Conservation (phyloP, 2,329 filamentous ascomycete species). For the Hortaea sp. region DNA sequence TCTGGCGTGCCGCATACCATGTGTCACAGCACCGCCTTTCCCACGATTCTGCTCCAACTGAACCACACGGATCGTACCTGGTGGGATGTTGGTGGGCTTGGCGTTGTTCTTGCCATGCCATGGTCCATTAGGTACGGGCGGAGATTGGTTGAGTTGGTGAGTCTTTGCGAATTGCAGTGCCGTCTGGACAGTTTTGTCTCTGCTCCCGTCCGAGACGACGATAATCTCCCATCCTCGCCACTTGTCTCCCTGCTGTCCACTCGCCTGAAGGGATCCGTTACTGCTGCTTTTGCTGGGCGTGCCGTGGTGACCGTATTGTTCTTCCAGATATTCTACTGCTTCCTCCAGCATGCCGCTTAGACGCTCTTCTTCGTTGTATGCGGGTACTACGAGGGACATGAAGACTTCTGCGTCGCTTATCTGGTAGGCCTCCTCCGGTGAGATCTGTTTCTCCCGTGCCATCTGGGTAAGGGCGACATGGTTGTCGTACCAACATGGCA, state of each 20-base stretch:
- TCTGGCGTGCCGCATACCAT: slow-evolving; percentile 85
- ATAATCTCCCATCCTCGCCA: slow-evolving; percentile 77
- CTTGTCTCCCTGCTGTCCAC: slow-evolving; percentile 19
- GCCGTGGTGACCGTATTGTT: slow-evolving; percentile 45
- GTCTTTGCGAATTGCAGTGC: slow-evolving; percentile 70
- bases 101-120: slow-evolving; percentile 36
- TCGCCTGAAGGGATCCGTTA: slow-evolving; percentile 20
- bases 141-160: slow-evolving; percentile 44
- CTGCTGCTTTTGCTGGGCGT: slow-evolving; percentile 21
- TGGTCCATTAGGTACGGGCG: slow-evolving; percentile 34
- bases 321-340: slow-evolving; percentile 75
- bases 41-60: slow-evolving; percentile 73
- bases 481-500: slow-evolving; percentile 83
- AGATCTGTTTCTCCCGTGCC: slow-evolving; percentile 23
- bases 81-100: slow-evolving; percentile 48
- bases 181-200: slow-evolving; percentile 68
- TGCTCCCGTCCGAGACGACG: slow-evolving; percentile 81
- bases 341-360: slow-evolving; percentile 80
- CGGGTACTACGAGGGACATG: slow-evolving; percentile 85
- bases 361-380: slow-evolving; percentile 86
- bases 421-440: slow-evolving; percentile 38
- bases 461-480: slow-evolving; percentile 51
- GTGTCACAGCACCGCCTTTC: slow-evolving; percentile 90
- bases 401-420: slow-evolving; percentile 72
- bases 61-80: slow-evolving; percentile 73